Base-by-base conservation (phyloP, 2,329 filamentous ascomycete genomes). In the Trichothecium roseum region DNA sequence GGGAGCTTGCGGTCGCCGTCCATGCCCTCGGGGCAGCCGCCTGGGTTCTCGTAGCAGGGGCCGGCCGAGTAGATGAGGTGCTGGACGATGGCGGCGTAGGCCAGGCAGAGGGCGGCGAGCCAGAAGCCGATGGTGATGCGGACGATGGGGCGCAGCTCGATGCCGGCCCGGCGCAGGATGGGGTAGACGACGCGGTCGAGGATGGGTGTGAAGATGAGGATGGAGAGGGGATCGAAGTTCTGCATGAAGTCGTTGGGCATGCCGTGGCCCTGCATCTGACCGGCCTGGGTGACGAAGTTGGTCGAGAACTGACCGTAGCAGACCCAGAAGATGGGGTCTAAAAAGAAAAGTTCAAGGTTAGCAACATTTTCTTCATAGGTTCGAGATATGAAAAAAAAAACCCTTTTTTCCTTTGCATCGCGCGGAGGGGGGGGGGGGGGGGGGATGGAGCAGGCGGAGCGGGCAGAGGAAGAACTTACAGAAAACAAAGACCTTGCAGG, bases 191-290 rank as follows among this genome's bases (percentile, higher is more conserved):
- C 6, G 10, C 55, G 20, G 42, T 83, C 78, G 40, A 76, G 66
- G 33, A 83, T 51, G 1, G 78, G 77, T 10, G 81, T 80, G 50
- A 83, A 72, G 41, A 83, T 64, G 40, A 84, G 66, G 42, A 81
- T 71, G 8, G 75, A 68, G 37, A 84, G 69, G 3, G 79, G 74
- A 38, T 83, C 73, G 22, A 83, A 68, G 54, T 81, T 82, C 44
- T 76, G 68, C 59, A 84, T 70, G 44, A 83, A 60, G 47, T 84
- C 79, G 57, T 83, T 84, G 41, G 79, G 79, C 35, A 83, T 69
- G 18, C 78, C 77, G 41, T 79, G 69, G 4, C 75, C 67, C 18
- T 70, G 46, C 79, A 72, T 68, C 42, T 63, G 58, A 2, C 56
- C 60, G 18, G 68, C 67, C 55, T 83, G 78, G 2, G 76, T 76